Evolutionary conservation across 2,329 filamentous ascomycete genomes (phyloP).

Genomic region (Exophiala aquamarina): DNA sequence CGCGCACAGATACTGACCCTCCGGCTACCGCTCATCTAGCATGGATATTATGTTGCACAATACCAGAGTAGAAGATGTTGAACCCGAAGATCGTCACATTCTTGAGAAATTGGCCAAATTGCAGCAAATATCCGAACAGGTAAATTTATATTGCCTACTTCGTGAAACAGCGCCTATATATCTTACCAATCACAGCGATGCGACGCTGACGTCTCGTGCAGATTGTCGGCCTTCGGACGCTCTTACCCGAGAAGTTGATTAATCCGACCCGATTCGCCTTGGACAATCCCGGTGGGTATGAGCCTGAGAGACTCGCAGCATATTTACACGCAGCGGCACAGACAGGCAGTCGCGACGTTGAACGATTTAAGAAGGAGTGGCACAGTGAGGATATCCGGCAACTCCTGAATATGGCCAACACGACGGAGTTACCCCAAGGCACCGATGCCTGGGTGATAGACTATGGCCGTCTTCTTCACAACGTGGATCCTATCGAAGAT

Average conservation of each 20-base stretch:
- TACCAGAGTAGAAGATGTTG: constrained; percentile 4
- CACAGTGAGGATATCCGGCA: constrained; percentile 39
- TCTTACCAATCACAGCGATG: neutral
- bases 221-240: constrained; percentile 44
- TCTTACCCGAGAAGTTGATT: constrained; percentile 40
- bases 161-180: no score
- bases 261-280: constrained; percentile 42
- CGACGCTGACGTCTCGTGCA: constrained; percentile 24
- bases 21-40: no score
- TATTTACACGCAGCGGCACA: constrained; percentile 37
- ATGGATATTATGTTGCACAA: constrained; percentile 8
- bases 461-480: constrained; percentile 37
- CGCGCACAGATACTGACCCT: no score
- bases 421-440: constrained; percentile 37
- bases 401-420: constrained; percentile 38
- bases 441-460: constrained; percentile 43
- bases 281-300: constrained; percentile 34
- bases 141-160: constrained; percentile 6
- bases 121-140: constrained; percentile 27
- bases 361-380: constrained; percentile 42
- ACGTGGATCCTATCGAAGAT: constrained; percentile 32
- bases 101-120: constrained; percentile 26
- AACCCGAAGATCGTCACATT: constrained; percentile 25
- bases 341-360: constrained; percentile 37
- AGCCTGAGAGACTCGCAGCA: constrained; percentile 37